phyloP scores from a whole-genome alignment of 768 basidiomycete species.

The Exsudoporus frostii region DNA sequence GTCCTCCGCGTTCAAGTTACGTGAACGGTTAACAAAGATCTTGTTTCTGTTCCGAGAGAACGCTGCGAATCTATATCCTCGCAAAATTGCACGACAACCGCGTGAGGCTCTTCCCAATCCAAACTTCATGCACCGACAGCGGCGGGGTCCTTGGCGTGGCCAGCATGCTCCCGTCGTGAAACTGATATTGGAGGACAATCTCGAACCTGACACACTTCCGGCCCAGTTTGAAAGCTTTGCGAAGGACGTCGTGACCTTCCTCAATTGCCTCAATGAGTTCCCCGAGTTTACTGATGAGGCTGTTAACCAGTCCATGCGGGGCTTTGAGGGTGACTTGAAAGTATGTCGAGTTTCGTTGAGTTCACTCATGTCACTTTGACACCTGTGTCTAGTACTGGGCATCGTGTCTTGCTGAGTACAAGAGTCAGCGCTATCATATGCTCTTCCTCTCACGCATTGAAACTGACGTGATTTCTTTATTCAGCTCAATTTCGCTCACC shows the following conservation, averaged over 20 bases:
- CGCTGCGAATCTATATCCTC: slow-evolving; percentile 54
- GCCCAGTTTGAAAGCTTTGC: slow-evolving; percentile 45
- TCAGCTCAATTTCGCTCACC: slow-evolving; percentile 50
- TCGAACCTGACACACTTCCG: slow-evolving; percentile 50
- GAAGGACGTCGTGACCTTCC: slow-evolving; percentile 48
- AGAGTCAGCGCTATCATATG: slow-evolving; percentile 31
- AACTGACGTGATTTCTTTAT: slow-evolving; percentile 7
- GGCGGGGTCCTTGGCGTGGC: slow-evolving; percentile 31
- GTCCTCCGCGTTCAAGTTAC: slow-evolving; percentile 50
- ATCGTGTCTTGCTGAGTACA: slow-evolving; percentile 47
- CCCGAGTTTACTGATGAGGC: slow-evolving; percentile 55
- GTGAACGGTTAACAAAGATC: slow-evolving; percentile 49
- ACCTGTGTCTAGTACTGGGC: slow-evolving; percentile 46
- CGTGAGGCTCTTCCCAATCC: slow-evolving; percentile 39
- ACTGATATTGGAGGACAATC: slow-evolving; percentile 37
- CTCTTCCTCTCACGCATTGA: not conserved
- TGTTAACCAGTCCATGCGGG: slow-evolving; percentile 46
- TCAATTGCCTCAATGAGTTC: slow-evolving; percentile 54
- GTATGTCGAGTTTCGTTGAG: slow-evolving; percentile 24
- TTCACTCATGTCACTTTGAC: slow-evolving; percentile 7
- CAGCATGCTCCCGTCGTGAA: slow-evolving; percentile 36
- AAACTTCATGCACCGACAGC: slow-evolving; percentile 32
- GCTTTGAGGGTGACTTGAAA: slow-evolving; percentile 51
- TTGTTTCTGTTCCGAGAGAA: slow-evolving; percentile 52
- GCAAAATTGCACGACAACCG: slow-evolving; percentile 40